Percentiles rank a stretch among this genome's conserved stretches.
These are phyloP conservation scores for Cyphellophora europaea DNA, from an alignment of 2,329 filamentous ascomycete species.

Conservation along the genomic window DNA sequence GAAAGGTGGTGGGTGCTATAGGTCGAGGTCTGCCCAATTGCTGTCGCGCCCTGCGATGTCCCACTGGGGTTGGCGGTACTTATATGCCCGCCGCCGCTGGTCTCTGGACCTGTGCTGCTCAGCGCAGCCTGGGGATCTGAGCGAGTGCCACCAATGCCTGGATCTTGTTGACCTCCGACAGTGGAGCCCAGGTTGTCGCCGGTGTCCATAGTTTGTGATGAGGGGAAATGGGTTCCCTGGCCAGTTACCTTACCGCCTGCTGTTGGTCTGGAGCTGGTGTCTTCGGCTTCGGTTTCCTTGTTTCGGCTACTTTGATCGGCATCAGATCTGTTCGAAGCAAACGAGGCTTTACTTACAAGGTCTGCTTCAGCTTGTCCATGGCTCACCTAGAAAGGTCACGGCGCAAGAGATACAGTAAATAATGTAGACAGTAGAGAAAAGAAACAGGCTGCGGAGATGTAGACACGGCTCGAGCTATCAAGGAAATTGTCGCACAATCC, in stretches of 20 bases:
- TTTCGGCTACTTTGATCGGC: constrained; percentile 3
- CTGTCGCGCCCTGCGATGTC: constrained; percentile 2
- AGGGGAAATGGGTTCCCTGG: constrained; percentile 17
- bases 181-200: constrained; percentile 4
- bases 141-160: background rate
- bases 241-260: constrained; percentile 9
- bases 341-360: constrained; percentile 19
- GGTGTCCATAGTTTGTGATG: no score
- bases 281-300: constrained; percentile 3
- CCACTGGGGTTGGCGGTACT: background rate
- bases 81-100: background rate
- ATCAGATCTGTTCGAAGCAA: background rate
- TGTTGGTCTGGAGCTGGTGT: no score
- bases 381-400: constrained; percentile 1
- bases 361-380: constrained; percentile 22
- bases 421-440: no score
- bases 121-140: background rate
- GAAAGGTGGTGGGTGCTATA: constrained; percentile 12
- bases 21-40: constrained; percentile 16
- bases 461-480: no score
- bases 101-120: background rate
- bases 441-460: no score
- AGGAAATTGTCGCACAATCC: no score
- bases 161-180: background rate
- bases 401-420: background rate